Evolutionary conservation across 352 stramenopile species (phyloP), one percentile per base, ranked within the genome.

Genomic region (Globisporangium acanthophoron): DNA sequence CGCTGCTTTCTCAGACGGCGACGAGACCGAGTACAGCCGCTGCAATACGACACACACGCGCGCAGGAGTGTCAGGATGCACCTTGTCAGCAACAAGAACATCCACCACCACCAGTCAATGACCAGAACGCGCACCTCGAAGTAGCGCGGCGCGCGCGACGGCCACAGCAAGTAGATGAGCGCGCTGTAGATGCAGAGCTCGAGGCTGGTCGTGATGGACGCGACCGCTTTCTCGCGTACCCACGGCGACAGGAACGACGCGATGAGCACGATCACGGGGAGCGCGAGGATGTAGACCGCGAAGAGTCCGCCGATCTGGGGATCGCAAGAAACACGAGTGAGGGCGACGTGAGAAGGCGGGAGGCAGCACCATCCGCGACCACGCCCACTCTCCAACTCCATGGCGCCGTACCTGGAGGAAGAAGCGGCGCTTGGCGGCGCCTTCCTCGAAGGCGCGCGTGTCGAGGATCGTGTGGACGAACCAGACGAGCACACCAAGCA

Each of bases 211-310:
- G 78, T 77, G 24, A 89, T 74, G 20, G 66, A 69, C 3, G 70
- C 75, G 33, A 92, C 82, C 13, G 80, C 85, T 58, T 90, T 89
- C 62, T 90, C 80, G 5, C 78, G 80, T 18, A 92, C 82, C 78
- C 80, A 92, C 13, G 82, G 78, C 31, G 80, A 90, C 54, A 92
- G 61, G 51, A 92, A 77, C 13, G 80, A 88, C 8, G 82, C 80
- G 29, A 89, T 59, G 2, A 88, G 58, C 41, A 90, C 82, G 47
- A 87, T 86, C 40, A 88, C 69, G 5, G 82, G 82, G 35, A 92
- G 65, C 9, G 82, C 61, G 44, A 87, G 59, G 33, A 92, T 87
- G 72, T 88, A 92, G 37, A 87, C 58, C 0, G 71, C 79, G 54
- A 92, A 90, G 27, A 92, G 53, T 0, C 66, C 60, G 39, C 73